These are phyloP conservation scores for Isatis lusitanica DNA, from an alignment of 441 rosid species.

Conservation along the genomic window DNA sequence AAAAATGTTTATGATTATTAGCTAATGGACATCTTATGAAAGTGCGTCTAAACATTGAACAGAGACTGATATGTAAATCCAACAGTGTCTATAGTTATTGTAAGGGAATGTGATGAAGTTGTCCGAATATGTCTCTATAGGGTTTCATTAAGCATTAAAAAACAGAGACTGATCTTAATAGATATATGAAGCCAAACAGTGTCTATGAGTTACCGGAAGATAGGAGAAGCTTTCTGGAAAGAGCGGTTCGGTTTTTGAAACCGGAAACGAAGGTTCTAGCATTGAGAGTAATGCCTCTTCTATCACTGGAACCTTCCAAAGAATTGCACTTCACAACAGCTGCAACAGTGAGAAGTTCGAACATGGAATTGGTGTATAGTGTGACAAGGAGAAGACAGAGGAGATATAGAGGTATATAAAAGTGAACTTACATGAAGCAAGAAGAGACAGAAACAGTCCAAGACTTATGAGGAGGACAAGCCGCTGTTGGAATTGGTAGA, in stretches of 20 bases:
- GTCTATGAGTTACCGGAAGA: constrained; percentile 13
- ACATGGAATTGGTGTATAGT: background rate
- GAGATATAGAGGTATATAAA: background rate
- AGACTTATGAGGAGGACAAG: constrained; percentile 16
- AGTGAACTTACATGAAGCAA: constrained; percentile 22
- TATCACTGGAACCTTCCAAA: background rate
- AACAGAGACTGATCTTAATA: background rate
- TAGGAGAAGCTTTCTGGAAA: constrained; percentile 33
- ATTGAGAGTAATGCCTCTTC: background rate
- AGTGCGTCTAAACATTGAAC: too few species aligned
- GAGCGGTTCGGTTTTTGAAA: background rate
- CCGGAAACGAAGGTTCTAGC: background rate
- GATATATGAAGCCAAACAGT: background rate
- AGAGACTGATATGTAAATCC: background rate
- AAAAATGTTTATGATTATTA: background rate
- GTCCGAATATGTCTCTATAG: background rate
- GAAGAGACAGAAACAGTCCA: constrained; percentile 32
- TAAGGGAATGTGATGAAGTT: background rate
- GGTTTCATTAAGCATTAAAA: background rate
- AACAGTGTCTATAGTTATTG: background rate
- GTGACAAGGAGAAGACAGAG: background rate
- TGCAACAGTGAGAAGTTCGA: background rate
- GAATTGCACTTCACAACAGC: constrained; percentile 23
- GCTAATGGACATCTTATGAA: background rate
- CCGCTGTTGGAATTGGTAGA: constrained; percentile 23